Conservation (phyloP, 768 basidiomycete species). For the Chalciporus pseudorubinellus region DNA sequence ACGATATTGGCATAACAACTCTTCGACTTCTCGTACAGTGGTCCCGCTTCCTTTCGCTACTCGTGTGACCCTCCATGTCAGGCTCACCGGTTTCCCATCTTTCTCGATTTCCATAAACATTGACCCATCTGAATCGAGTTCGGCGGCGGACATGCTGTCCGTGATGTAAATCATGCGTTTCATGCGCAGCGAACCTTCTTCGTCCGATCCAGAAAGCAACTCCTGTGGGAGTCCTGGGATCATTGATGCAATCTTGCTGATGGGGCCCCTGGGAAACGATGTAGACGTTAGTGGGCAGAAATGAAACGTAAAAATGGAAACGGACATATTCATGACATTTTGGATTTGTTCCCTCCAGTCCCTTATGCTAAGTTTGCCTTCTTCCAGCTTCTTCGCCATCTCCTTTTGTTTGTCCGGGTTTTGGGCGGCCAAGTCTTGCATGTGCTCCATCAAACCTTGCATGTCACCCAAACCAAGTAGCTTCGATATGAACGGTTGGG, state of each 20-base stretch:
- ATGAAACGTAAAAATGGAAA: constrained; percentile 12
- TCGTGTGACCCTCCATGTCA: constrained; percentile 87
- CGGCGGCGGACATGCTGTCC: constrained; percentile 91
- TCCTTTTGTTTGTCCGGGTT: constrained; percentile 98
- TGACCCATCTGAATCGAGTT: constrained; percentile 93
- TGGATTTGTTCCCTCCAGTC: constrained; percentile 98
- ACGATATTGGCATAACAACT: constrained; percentile 91
- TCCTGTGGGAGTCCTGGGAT: constrained; percentile 96
- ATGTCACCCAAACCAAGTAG: constrained; percentile 94
- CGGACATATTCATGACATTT: constrained; percentile 96
- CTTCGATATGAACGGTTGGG: constrained; percentile 97
- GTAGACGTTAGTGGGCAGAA: constrained; percentile 6
- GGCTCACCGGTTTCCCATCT: constrained; percentile 78
- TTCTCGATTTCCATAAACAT: constrained; percentile 84
- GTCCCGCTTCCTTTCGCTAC: constrained; percentile 95
- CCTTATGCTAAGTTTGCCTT: constrained; percentile 93
- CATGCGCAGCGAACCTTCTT: constrained; percentile 86
- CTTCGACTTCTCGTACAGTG: constrained; percentile 96
- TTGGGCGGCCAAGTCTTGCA: constrained; percentile 92
- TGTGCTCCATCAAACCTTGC: constrained; percentile 96
- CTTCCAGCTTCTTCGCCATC: constrained; percentile 95
- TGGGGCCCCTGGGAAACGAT: constrained; percentile 74
- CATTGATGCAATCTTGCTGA: constrained; percentile 98
- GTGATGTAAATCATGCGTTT: constrained; percentile 99
- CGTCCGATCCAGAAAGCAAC: constrained; percentile 87